Base-by-base conservation (phyloP, 176 grass and related monocot genomes). In the Neostapfia colusana region DNA sequence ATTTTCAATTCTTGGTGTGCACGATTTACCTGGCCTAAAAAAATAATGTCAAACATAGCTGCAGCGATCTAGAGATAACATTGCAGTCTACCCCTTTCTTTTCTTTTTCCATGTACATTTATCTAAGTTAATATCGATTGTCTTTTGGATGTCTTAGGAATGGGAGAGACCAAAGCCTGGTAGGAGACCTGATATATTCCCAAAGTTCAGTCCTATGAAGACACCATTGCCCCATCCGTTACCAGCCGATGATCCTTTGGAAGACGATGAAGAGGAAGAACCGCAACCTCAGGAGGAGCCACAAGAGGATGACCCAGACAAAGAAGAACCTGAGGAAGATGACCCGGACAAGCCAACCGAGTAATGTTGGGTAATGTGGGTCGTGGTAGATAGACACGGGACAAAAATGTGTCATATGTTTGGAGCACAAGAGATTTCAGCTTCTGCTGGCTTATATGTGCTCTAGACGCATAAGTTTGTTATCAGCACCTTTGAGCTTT, bases 171-270 rank as follows among this genome's bases (percentile, higher is more conserved):
- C 85, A 1, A 93, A 93, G 63, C 91, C 91, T 86, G 85, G 88
- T 11, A 90, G 91, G 56, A 88, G 91, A 77, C 88, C 91, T 53
- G 88, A 93, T 69, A 93, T 93, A 67, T 93, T 93, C 45, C 88
- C 91, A 59, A 84, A 93, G 68, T 93, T 93, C 31, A 93, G 91
- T 60, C 91, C 91, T 70, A 93, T 93, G 91, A 93, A 90, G 79
- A 93, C 91, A 46, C 91, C 91, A 38, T 36, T 93, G 54, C 91
- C 91, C 4, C 79, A 81, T 83, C 91, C 91, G 10, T 53, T 90
- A 61, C 91, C 91, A 51, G 85, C 85, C 34, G 91, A 93, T 42
- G 88, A 89, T 76, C 91, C 91, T 34, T 75, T 86, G 14, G 88
- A 93, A 26, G 91, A 93, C 5, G 91, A 93, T 38, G 88, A 93